phyloP scores from a whole-genome alignment of 352 stramenopile species.

The Globisporangium orthogonon region DNA sequence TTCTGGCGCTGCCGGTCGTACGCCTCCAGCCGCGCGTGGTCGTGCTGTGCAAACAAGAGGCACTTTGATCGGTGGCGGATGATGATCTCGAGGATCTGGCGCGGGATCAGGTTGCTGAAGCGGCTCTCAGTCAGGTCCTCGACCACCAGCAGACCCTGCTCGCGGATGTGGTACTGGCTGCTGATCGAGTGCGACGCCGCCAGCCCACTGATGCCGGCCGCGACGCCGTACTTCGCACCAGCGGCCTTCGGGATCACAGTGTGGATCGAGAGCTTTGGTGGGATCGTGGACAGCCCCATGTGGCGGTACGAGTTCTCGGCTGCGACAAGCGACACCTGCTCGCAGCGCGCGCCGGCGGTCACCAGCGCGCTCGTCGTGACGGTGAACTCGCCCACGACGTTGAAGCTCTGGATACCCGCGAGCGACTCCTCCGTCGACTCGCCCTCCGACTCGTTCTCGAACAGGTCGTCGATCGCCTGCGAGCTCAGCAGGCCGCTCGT shows the following conservation, averaged over 20 bases:
- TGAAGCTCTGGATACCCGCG: slow-evolving; percentile 24
- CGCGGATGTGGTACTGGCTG: slow-evolving; percentile 84
- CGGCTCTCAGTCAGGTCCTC: slow-evolving; percentile 79
- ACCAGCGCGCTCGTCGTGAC: slow-evolving; percentile 62
- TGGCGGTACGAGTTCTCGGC: slow-evolving; percentile 76
- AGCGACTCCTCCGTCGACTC: slow-evolving; percentile 33
- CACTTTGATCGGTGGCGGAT: slow-evolving; percentile 74
- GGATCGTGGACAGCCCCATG: slow-evolving; percentile 38
- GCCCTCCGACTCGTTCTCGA: slow-evolving; percentile 68
- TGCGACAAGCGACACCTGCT: slow-evolving; percentile 52
- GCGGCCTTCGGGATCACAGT: slow-evolving; percentile 70
- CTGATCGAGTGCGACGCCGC: slow-evolving; percentile 56
- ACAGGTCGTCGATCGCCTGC: slow-evolving; percentile 72
- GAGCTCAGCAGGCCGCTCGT: slow-evolving; percentile 20
- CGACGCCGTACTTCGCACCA: slow-evolving; percentile 56
- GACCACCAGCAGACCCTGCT: slow-evolving; percentile 72
- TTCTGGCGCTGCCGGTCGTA: slow-evolving; percentile 77
- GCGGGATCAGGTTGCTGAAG: slow-evolving; percentile 80
- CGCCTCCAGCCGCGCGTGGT: slow-evolving; percentile 68
- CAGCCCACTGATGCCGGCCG: slow-evolving; percentile 44
- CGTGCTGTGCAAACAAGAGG: slow-evolving; percentile 63
- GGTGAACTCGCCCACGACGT: slow-evolving; percentile 72
- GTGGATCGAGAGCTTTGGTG: slow-evolving; percentile 71
- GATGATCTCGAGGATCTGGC: slow-evolving; percentile 77
- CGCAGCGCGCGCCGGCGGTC: slow-evolving; percentile 50